Conservation (phyloP, 2,329 filamentous ascomycete genomes). For the Triangularia verruculosa region DNA sequence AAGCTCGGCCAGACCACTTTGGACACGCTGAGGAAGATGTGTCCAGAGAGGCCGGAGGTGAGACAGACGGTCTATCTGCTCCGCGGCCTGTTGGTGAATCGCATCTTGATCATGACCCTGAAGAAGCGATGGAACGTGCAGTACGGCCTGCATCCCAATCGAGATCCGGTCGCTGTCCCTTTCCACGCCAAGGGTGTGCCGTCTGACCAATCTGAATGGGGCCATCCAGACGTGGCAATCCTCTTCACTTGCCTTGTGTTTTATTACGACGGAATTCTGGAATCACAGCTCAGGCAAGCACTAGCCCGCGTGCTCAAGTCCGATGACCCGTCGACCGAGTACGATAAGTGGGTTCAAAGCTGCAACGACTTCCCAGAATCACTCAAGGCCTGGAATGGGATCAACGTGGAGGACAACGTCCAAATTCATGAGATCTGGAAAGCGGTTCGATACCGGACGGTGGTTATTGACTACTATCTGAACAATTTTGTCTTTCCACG, state of each 20-base stretch:
- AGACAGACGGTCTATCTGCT: conserved; percentile 50
- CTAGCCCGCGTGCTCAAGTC: conserved; percentile 53
- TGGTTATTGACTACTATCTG: conserved; percentile 58
- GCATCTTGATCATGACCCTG: conserved; percentile 57
- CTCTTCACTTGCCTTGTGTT: conserved; percentile 63
- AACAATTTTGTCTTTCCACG: conserved; percentile 63
- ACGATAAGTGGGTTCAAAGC: conserved; percentile 48
- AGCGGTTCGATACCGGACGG: conserved; percentile 45
- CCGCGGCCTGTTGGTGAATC: conserved; percentile 59
- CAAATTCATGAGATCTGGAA: conserved; percentile 52
- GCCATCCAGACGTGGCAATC: conserved; percentile 65
- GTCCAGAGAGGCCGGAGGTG: conserved; percentile 33
- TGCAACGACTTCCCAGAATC: conserved; percentile 43
- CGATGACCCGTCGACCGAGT: conserved; percentile 56
- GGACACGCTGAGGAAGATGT: conserved; percentile 30
- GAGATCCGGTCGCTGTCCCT: conserved; percentile 63
- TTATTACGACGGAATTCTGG: conserved; percentile 59
- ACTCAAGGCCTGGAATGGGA: conserved; percentile 50
- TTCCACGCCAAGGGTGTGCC: conserved; percentile 65
- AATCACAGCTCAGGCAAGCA: conserved; percentile 46
- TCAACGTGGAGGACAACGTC: conserved; percentile 57
- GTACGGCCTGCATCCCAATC: conserved; percentile 54
- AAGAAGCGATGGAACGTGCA: conserved; percentile 66
- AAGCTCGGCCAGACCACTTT: conserved; percentile 15
- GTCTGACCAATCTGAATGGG: conserved; percentile 60